Conservation (phyloP, 2,329 filamentous ascomycete species). For the Pseudovirgaria hyperparasitica region DNA sequence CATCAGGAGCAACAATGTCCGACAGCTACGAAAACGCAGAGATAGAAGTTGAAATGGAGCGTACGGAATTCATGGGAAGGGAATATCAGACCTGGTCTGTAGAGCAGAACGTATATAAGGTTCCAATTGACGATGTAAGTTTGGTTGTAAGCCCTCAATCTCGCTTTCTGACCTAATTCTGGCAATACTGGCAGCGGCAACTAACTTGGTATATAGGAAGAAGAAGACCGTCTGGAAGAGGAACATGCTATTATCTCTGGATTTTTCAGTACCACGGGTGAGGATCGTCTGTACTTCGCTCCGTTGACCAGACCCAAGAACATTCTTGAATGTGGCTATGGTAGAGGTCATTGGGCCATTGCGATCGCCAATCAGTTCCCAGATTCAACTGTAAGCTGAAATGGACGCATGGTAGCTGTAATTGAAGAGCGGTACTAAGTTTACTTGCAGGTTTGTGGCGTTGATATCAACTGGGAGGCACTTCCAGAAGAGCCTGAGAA, state of each 20-base stretch:
- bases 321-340: constrained; percentile 28
- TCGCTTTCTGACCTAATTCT: not conserved
- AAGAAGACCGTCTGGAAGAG: constrained; percentile 22
- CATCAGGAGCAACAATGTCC: no score
- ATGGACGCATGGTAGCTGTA: not conserved
- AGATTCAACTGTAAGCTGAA: constrained; percentile 20
- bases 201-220: constrained; percentile 14
- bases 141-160: not conserved
- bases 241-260: constrained; percentile 21
- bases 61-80: no score
- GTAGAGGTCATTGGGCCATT: constrained; percentile 23
- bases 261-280: constrained; percentile 18
- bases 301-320: constrained; percentile 16
- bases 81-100: constrained; percentile 26
- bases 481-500: constrained; percentile 25
- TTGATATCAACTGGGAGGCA: constrained; percentile 24
- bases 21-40: constrained; percentile 7
- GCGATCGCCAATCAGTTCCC: constrained; percentile 23
- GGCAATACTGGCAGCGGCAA: not conserved
- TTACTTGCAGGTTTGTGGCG: constrained; percentile 18
- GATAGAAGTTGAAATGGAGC: no score
- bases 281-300: constrained; percentile 15
- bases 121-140: constrained; percentile 23
- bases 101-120: constrained; percentile 24
- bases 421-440: constrained; percentile 7